Evolutionary conservation across 805 yeast genomes (phyloP).

Genomic region (Yarrowia keelungensis): DNA sequence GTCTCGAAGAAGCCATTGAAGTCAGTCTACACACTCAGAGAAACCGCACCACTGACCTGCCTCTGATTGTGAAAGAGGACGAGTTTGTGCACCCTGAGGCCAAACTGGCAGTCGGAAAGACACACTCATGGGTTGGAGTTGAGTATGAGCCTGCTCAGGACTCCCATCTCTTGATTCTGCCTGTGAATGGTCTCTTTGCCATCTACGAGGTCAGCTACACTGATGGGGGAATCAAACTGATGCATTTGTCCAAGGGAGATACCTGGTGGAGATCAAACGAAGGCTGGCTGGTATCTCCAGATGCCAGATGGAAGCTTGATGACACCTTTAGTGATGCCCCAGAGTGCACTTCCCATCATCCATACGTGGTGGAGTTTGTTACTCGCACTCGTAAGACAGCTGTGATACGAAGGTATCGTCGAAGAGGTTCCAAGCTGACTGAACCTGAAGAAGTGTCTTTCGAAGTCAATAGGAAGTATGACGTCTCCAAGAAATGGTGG

Average conservation of each 20-base stretch:
- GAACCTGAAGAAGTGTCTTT: background rate
- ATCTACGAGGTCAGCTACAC: conserved; percentile 15
- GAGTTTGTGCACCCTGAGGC: conserved; percentile 15
- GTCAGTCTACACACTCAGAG: background rate
- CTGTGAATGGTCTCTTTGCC: conserved; percentile 4
- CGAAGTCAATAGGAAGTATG: conserved; percentile 3
- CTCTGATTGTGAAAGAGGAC: background rate
- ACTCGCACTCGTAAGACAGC: background rate
- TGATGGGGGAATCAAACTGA: background rate
- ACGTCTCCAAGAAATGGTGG: conserved; percentile 24
- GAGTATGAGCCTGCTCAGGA: conserved; percentile 15
- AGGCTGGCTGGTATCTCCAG: conserved; percentile 12
- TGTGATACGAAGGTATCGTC: background rate
- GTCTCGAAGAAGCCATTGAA: background rate
- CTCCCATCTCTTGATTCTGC: background rate
- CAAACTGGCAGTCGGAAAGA: conserved; percentile 9
- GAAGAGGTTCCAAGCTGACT: background rate
- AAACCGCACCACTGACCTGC: conserved; percentile 3
- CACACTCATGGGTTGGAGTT: conserved; percentile 22
- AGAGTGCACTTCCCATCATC: conserved; percentile 9
- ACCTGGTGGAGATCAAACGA: conserved; percentile 11
- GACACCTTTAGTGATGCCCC: conserved; percentile 1
- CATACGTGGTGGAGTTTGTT: conserved; percentile 1
- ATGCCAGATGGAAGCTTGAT: conserved; percentile 21
- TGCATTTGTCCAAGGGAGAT: conserved; percentile 11